Conservation (phyloP, 805 yeast species). For the Starmera dryadoides region DNA sequence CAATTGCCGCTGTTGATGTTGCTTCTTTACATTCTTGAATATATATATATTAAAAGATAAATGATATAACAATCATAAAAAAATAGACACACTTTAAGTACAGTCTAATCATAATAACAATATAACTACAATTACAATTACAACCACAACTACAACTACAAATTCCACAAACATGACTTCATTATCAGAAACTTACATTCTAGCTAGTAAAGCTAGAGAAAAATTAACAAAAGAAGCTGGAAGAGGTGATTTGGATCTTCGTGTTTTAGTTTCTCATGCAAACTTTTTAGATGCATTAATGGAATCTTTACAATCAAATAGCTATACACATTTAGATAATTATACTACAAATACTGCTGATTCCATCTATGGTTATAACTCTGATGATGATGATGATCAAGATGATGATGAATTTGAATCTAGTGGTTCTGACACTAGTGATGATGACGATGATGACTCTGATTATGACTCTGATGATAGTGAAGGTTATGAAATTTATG, state of each 20-base stretch:
- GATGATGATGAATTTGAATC: neutral
- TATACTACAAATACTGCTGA: conserved; percentile 14
- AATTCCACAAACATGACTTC: neutral
- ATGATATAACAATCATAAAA: too few species aligned
- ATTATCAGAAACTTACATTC: conserved; percentile 44
- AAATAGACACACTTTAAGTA: too few species aligned
- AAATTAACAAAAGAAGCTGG: conserved; percentile 59
- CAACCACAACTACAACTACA: neutral
- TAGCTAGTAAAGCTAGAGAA: conserved; percentile 58
- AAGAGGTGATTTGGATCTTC: conserved; percentile 46
- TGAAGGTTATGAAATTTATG: neutral
- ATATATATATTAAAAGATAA: too few species aligned
- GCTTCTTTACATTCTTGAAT: too few species aligned
- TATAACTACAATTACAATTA: too few species aligned
- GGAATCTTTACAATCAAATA: conserved; percentile 25
- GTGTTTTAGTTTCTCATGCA: conserved; percentile 61
- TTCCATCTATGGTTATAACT: neutral
- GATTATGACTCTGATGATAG: neutral
- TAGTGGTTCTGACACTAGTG: neutral
- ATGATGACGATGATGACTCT: neutral
- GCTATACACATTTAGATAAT: conserved; percentile 21
- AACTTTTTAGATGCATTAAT: conserved; percentile 60
- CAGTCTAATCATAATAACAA: too few species aligned
- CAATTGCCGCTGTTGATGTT: neutral
- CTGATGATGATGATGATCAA: neutral